phyloP scores from a whole-genome alignment of 2,329 filamentous ascomycete genomes.

The Fusarium tricinctum region DNA sequence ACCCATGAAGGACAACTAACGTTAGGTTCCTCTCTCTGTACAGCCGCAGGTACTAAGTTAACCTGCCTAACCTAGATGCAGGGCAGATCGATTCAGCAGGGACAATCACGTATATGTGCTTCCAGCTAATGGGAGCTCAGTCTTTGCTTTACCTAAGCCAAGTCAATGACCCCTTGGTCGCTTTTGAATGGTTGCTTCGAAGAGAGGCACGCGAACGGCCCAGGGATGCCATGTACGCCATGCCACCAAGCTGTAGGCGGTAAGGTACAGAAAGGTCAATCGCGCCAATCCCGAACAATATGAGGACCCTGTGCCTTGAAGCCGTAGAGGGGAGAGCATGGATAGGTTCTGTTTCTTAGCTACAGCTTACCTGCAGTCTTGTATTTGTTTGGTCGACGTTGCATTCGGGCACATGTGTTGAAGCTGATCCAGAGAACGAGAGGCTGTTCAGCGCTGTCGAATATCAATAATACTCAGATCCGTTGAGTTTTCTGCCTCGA shows the following conservation, averaged over 20 bases:
- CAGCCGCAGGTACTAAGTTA: no score
- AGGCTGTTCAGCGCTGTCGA: not conserved
- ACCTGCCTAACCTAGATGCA: slow-evolving; percentile 42
- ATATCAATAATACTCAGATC: not conserved
- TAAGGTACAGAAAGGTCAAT: slow-evolving; percentile 40
- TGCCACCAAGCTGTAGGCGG: slow-evolving; percentile 40
- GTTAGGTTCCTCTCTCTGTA: no score
- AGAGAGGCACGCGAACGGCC: slow-evolving; percentile 32
- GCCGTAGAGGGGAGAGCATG: slow-evolving; percentile 21
- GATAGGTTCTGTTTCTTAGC: slow-evolving; percentile 23
- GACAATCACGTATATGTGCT: slow-evolving; percentile 7
- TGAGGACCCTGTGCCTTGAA: slow-evolving; percentile 15
- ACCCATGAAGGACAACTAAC: slow-evolving; percentile 10
- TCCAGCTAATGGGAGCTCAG: slow-evolving; percentile 16
- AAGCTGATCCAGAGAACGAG: not conserved
- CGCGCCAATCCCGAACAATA: slow-evolving; percentile 36
- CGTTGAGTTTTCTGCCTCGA: not conserved
- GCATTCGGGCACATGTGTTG: slow-evolving; percentile 13
- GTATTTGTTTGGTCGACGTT: slow-evolving; percentile 11
- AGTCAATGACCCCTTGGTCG: slow-evolving; percentile 13
- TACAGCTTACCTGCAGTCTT: slow-evolving; percentile 43
- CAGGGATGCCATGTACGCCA: slow-evolving; percentile 41
- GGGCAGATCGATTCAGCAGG: slow-evolving; percentile 46
- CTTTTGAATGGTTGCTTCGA: slow-evolving; percentile 40
- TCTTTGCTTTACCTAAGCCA: slow-evolving; percentile 27